These are phyloP conservation scores for Venturia oleaginea DNA, from an alignment of 2,329 filamentous ascomycete genomes.

Conservation along the genomic window DNA sequence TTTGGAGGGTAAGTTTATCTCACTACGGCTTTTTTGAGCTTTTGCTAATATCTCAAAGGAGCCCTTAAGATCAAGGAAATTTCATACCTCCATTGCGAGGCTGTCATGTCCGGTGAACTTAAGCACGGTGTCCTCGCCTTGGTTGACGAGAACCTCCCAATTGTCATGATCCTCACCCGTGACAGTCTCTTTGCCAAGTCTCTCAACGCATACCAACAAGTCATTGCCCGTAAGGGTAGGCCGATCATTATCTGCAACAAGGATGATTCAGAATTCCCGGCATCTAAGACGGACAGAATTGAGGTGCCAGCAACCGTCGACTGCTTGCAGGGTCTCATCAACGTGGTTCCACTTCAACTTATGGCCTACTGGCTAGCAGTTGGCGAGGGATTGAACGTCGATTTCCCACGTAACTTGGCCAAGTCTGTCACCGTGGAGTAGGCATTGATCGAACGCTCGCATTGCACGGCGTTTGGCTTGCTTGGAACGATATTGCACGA, in stretches of 20 bases:
- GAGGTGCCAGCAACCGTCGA: constrained; percentile 95
- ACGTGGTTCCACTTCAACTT: constrained; percentile 93
- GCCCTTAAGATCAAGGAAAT: constrained; percentile 99
- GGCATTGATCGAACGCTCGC: constrained; percentile 18
- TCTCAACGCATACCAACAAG: constrained; percentile 99
- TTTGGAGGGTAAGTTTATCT: constrained; percentile 57
- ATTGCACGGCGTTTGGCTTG: constrained; percentile 4
- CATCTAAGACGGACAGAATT: constrained; percentile 88
- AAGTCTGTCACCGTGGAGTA: constrained; percentile 99
- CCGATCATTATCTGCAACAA: constrained; percentile 98
- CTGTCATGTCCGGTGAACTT: constrained; percentile 98
- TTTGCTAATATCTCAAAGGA: constrained; percentile 35
- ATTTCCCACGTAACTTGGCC: constrained; percentile 96
- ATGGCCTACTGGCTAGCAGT: constrained; percentile 99
- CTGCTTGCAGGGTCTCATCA: constrained; percentile 89
- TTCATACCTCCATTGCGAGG: constrained; percentile 98
- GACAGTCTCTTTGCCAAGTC: constrained; percentile 97
- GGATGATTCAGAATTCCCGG: constrained; percentile 77
- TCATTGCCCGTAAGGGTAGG: constrained; percentile 90
- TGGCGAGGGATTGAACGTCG: constrained; percentile 89
- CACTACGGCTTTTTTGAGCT: neutral
- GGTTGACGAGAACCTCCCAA: constrained; percentile 95
- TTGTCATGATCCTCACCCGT: constrained; percentile 98
- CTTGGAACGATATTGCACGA: constrained; percentile 4
- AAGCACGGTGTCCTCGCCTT: constrained; percentile 97